Conservation (phyloP, 1,284 basidiomycete species). For the Trichosporon faecale region DNA sequence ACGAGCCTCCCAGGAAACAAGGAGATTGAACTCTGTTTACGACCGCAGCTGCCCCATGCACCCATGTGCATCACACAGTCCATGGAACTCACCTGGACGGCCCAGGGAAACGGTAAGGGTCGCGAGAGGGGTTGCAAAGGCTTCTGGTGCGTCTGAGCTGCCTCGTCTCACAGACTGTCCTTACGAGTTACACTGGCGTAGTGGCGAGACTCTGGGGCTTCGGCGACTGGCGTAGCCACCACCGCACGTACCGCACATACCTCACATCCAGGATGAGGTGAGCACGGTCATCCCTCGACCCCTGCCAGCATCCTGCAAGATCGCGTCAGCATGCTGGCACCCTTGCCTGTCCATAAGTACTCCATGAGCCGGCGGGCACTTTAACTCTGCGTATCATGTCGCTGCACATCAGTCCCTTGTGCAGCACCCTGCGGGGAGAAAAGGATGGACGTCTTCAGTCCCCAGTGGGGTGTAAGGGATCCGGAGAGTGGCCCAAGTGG, state of each 20-base stretch:
- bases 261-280: too few relatives aligned
- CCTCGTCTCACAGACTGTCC: too few relatives aligned
- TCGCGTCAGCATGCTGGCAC: too few relatives aligned
- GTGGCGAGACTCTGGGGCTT: too few relatives aligned
- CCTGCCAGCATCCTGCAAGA: too few relatives aligned
- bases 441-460: too few relatives aligned
- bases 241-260: not conserved
- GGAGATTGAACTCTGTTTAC: not conserved
- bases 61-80: not conserved
- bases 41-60: not conserved
- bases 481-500: not conserved
- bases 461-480: not conserved
- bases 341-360: too few relatives aligned
- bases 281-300: too few relatives aligned
- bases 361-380: too few relatives aligned
- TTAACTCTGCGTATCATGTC: too few relatives aligned
- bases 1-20: not conserved
- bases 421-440: not conserved
- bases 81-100: not conserved
- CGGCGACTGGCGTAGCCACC: not conserved
- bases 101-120: not conserved
- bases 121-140: too few relatives aligned
- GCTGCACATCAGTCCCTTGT: not conserved
- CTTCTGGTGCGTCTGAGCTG: not conserved
- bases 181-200: too few relatives aligned